Base-by-base conservation (phyloP, 108 stramenopile species). In the Heterococcus sp. region DNA sequence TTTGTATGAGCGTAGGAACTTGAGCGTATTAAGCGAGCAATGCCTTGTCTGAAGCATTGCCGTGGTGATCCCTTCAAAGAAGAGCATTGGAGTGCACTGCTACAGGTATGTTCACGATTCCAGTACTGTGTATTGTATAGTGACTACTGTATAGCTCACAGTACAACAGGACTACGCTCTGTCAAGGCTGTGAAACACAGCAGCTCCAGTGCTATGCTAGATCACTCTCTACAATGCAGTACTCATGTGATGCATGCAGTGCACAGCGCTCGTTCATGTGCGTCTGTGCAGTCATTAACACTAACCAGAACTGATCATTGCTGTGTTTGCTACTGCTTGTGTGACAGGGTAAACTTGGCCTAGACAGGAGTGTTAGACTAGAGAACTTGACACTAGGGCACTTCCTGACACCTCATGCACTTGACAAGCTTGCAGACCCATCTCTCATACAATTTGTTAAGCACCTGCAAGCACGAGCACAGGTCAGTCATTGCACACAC, bases 51-150 rank as follows among this genome's bases (percentile, higher is more conserved):
- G 2, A 90, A 91, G 72, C 89, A 87, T 75, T 88, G 87, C 72
- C 65, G 86, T 2, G 90, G 91, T n/a, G 89, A 90, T 35, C 81
- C 90, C 29, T 91, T 90, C 82, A 88, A 90, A 69, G 90, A 90
- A 71, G 90, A 90, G 33, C 91, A 91, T 69, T 91, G 91, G 91
- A 76, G 87, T 5, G 75, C 75, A 21, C 83, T 89, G 11, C 67
- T 91, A 14, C 84, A 85, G 82, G 81, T 82, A 28, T 2, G 5
- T 39, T 30, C 35, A 30, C 14, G 1, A 14, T 37, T 71, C 34
- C 28, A 35, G 4, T 27, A n/a, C n/a, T n/a, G n/a, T n/a, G n/a
- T n/a, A n/a, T n/a, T n/a, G n/a, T n/a, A n/a, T n/a, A n/a, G n/a
- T n/a, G n/a, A n/a, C n/a, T n/a, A n/a, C n/a, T n/a, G n/a, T n/a